Conservation (phyloP, 208 protist genomes). For the Porcisia deanei region DNA sequence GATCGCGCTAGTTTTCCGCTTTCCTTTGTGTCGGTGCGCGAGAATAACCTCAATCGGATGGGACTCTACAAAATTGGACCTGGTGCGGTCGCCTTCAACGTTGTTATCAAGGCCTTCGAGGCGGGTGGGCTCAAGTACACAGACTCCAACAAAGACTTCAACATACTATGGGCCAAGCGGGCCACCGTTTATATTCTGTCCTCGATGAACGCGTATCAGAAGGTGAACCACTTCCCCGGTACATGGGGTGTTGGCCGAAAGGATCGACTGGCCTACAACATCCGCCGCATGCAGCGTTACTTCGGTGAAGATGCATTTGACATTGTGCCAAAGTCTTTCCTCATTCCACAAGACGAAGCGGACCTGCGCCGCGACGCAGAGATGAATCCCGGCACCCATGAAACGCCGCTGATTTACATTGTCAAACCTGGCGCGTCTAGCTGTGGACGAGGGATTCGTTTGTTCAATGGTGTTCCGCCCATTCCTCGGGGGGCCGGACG, state of each 20-base stretch:
- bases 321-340: constrained; percentile 82
- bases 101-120: constrained; percentile 89
- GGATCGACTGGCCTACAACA: constrained; percentile 84
- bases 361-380: constrained; percentile 71
- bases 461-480: constrained; percentile 69
- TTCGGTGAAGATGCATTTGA: constrained; percentile 74
- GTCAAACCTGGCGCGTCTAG: constrained; percentile 88
- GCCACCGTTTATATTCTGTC: constrained; percentile 80
- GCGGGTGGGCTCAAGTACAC: constrained; percentile 85
- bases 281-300: constrained; percentile 74
- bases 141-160: constrained; percentile 83
- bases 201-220: constrained; percentile 82
- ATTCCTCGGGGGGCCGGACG: constrained; percentile 46
- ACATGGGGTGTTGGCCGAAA: constrained; percentile 92
- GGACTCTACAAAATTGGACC: constrained; percentile 91
- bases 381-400: constrained; percentile 50
- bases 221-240: constrained; percentile 93
- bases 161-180: constrained; percentile 92
- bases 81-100: constrained; percentile 89
- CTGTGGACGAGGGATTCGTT: constrained; percentile 86
- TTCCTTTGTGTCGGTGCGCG: constrained; percentile 58
- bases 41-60: constrained; percentile 86
- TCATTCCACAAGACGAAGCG: constrained; percentile 75
- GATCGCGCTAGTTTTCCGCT: constrained; percentile 57
- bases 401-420: constrained; percentile 85